Percentiles rank a stretch among this genome's conserved stretches.
These are phyloP conservation scores for Furcasterigmium sp. DNA, from an alignment of 2,329 filamentous ascomycete genomes.

Conservation along the genomic window DNA sequence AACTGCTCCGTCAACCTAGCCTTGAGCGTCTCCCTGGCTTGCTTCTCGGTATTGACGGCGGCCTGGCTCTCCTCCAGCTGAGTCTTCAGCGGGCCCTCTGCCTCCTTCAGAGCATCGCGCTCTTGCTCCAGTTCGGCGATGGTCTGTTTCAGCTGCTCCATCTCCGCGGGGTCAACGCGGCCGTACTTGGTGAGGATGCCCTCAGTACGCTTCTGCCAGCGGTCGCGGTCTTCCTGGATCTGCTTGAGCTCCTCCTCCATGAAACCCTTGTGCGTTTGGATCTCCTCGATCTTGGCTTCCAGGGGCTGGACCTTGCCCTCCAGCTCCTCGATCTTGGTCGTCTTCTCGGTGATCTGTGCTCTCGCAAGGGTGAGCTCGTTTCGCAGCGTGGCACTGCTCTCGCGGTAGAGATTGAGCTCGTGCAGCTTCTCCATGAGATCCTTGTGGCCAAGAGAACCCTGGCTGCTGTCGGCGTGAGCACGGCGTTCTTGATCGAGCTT, in stretches of 20 bases:
- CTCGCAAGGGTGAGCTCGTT: conserved; percentile 80
- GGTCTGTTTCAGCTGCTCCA: conserved; percentile 81
- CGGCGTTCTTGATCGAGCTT: conserved; percentile 88
- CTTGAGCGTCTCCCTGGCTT: conserved; percentile 45
- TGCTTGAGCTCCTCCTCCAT: conserved; percentile 86
- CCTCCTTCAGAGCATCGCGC: conserved; percentile 49
- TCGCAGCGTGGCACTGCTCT: conserved; percentile 87
- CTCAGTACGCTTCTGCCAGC: conserved; percentile 93
- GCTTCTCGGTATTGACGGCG: conserved; percentile 48
- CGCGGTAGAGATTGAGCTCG: conserved; percentile 91
- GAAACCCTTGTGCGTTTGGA: conserved; percentile 75
- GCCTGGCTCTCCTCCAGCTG: conserved; percentile 48
- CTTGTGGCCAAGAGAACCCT: conserved; percentile 73
- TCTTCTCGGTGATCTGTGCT: conserved; percentile 69
- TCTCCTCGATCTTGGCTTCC: conserved; percentile 71
- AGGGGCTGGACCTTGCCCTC: conserved; percentile 74
- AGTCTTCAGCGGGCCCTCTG: conserved; percentile 45
- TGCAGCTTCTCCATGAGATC: conserved; percentile 93
- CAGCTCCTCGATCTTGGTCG: conserved; percentile 68
- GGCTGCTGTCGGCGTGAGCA: conserved; percentile 66
- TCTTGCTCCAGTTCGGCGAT: conserved; percentile 63
- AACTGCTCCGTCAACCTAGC: conserved; percentile 56
- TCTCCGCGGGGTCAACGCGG: conserved; percentile 86
- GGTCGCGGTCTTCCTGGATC: conserved; percentile 84
- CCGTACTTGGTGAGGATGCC: conserved; percentile 96